Evolutionary conservation across 345 rosid genomes (phyloP).

Genomic region (Hibiscus trionum): DNA sequence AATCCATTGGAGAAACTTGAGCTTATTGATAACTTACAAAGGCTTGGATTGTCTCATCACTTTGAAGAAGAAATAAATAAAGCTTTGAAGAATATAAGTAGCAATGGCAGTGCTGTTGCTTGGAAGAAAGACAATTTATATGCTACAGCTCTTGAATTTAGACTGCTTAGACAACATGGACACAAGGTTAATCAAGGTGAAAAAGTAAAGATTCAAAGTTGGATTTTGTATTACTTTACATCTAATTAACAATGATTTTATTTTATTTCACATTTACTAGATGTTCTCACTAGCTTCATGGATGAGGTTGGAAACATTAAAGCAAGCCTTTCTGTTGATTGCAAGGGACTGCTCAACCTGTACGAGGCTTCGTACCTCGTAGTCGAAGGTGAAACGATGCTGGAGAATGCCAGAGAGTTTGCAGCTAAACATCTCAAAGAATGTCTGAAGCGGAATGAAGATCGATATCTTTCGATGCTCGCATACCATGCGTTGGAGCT

Average conservation of each 20-base stretch:
- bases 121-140: too few species aligned
- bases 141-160: too few species aligned
- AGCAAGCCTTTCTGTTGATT: neutral
- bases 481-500: too few species aligned
- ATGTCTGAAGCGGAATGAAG: neutral
- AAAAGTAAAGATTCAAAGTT: neutral
- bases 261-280: neutral
- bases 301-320: neutral
- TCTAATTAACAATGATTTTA: neutral
- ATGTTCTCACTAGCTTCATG: neutral
- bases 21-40: too few species aligned
- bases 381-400: neutral
- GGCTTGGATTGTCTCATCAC: too few species aligned
- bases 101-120: too few species aligned
- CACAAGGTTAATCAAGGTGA: neutral
- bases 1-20: too few species aligned
- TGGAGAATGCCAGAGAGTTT: neutral
- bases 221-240: neutral
- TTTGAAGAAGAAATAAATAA: too few species aligned
- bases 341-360: neutral
- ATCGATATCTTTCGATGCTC: too few species aligned
- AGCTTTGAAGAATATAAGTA: too few species aligned
- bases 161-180: neutral
- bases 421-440: neutral
- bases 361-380: neutral